These are phyloP conservation scores for Metarhizium rileyi DNA, from an alignment of 2,329 filamentous ascomycete genomes.

Conservation along the genomic window DNA sequence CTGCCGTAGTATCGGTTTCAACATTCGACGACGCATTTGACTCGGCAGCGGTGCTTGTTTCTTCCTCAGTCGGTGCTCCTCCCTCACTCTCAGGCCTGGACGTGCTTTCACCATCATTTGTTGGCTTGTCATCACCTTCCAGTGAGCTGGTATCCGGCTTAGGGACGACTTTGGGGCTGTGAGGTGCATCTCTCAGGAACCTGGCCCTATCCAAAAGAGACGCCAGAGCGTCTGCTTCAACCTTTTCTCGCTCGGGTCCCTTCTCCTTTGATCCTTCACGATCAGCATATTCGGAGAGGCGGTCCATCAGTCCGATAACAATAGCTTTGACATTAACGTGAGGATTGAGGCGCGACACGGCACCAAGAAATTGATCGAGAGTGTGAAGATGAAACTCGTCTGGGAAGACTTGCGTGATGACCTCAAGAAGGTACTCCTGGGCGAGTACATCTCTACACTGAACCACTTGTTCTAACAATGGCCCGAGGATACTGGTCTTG, in stretches of 20 bases:
- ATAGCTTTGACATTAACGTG: conserved; percentile 98
- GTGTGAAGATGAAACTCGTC: conserved; percentile 98
- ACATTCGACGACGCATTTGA: conserved; percentile 31
- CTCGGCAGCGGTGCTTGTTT: conserved; percentile 18
- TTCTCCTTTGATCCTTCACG: conserved; percentile 67
- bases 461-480: conserved; percentile 90
- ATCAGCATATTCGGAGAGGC: conserved; percentile 88
- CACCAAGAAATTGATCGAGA: conserved; percentile 86
- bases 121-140: conserved; percentile 16
- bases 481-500: conserved; percentile 79
- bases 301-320: conserved; percentile 95
- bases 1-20: conserved; percentile 37
- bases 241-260: conserved; percentile 60
- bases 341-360: conserved; percentile 85
- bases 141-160: conserved; percentile 26
- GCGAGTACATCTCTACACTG: conserved; percentile 95
- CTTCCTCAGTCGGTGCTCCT: conserved; percentile 18
- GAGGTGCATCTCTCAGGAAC: conserved; percentile 46
- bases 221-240: conserved; percentile 75
- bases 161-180: conserved; percentile 9
- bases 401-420: conserved; percentile 97
- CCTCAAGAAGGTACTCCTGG: conserved; percentile 94
- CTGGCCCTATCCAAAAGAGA: conserved; percentile 70
- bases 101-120: conserved; percentile 23
- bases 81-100: conserved; percentile 12